Evolutionary conservation across 192 early-diverging fungal species (phyloP).

Genomic region (Oehlia diaphana): DNA sequence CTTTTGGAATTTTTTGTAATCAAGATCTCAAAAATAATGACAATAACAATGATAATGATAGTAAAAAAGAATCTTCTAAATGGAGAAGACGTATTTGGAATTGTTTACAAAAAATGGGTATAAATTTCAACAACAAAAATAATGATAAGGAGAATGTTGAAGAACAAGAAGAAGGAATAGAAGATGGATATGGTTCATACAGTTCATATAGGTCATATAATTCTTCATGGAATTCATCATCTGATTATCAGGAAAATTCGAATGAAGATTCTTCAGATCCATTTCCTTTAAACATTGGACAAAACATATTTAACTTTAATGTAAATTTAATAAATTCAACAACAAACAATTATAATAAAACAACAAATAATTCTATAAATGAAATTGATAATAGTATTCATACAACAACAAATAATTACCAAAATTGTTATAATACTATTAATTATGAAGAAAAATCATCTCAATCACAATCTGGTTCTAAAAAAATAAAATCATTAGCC

Average conservation of each 20-base stretch:
- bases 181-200: neutral
- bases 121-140: neutral
- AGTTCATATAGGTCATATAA: neutral
- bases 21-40: neutral
- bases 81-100: conserved; percentile 12
- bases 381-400: neutral
- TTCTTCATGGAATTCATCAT: conserved; percentile 1
- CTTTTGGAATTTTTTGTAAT: neutral
- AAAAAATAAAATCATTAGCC: neutral
- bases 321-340: neutral
- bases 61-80: neutral
- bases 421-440: neutral
- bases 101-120: neutral
- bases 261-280: conserved; percentile 1
- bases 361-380: neutral
- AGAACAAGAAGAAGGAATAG: neutral
- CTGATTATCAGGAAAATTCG: neutral
- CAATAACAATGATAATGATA: neutral
- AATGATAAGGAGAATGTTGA: neutral
- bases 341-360: neutral
- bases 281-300: neutral
- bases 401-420: neutral
- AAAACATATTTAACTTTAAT: neutral
- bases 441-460: neutral
- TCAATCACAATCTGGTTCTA: neutral